Conservation (phyloP, 345 rosid genomes). For the Melastoma malabathricum region DNA sequence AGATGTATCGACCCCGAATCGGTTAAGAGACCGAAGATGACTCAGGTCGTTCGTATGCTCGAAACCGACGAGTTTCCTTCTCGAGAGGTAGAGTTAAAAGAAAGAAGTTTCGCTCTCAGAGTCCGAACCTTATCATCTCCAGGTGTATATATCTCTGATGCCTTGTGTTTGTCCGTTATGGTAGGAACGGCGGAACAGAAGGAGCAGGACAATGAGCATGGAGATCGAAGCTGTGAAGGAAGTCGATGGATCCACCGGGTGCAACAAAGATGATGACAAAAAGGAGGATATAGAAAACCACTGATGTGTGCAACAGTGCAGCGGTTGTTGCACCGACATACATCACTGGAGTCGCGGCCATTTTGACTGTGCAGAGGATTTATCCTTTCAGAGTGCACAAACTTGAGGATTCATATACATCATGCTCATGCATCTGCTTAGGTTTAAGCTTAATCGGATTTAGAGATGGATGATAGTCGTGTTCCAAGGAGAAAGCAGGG, state of each 20-base stretch:
- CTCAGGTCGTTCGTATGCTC: constrained; percentile 78
- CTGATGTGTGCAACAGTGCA: not conserved
- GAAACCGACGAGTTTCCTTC: constrained; percentile 79
- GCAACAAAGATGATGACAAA: constrained; percentile 18
- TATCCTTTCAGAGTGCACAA: too few relatives aligned
- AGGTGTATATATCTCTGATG: not conserved
- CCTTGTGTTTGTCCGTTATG: not conserved
- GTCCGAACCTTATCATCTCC: too few relatives aligned
- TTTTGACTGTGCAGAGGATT: too few relatives aligned
- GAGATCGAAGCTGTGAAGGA: constrained; percentile 63
- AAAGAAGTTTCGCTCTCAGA: not conserved
- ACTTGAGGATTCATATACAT: too few relatives aligned
- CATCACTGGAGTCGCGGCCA: too few relatives aligned
- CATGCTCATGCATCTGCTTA: too few relatives aligned
- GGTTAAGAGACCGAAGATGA: constrained; percentile 87
- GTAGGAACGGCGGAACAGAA: constrained; percentile 66
- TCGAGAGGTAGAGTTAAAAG: constrained; percentile 43
- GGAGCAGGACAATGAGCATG: constrained; percentile 46
- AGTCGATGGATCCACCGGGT: constrained; percentile 9
- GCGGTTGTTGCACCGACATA: too few relatives aligned
- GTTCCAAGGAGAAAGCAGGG: too few relatives aligned
- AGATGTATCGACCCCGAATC: constrained; percentile 86
- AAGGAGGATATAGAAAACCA: constrained; percentile 11
- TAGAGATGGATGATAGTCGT: too few relatives aligned
- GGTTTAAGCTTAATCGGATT: too few relatives aligned